Evolutionary conservation across 305 asterid species (phyloP).

Genomic region (Fraxinus platypoda): DNA sequence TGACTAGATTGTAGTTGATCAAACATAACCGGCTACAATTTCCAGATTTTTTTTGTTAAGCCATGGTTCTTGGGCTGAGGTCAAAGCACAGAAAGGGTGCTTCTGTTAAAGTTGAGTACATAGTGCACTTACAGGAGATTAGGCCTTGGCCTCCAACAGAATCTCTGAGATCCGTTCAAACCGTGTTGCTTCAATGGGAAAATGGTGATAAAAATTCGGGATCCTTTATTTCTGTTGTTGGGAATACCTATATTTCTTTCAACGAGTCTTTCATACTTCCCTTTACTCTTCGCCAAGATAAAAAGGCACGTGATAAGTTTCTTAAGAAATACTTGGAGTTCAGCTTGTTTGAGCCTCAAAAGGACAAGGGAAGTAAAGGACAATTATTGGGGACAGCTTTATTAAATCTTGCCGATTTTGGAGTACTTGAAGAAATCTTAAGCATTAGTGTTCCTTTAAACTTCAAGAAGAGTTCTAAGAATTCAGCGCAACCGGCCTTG

Average conservation of each 20-base stretch:
- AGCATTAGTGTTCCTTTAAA: slow-evolving; percentile 50
- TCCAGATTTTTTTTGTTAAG: slow-evolving; percentile 18
- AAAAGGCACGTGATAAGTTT: slow-evolving; percentile 45
- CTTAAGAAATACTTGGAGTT: slow-evolving; percentile 70
- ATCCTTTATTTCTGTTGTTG: slow-evolving; percentile 56
- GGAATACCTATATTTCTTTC: slow-evolving; percentile 56
- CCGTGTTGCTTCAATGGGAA: slow-evolving; percentile 80
- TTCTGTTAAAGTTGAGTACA: slow-evolving; percentile 48
- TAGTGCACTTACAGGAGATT: slow-evolving; percentile 58
- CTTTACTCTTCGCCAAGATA: slow-evolving; percentile 44
- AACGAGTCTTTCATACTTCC: slow-evolving; percentile 67
- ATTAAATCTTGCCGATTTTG: slow-evolving; percentile 73
- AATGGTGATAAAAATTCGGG: slow-evolving; percentile 63
- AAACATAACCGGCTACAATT: not conserved
- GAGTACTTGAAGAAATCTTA: slow-evolving; percentile 45
- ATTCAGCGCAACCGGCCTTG: slow-evolving; percentile 50
- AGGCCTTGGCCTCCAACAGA: slow-evolving; percentile 95
- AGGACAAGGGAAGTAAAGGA: slow-evolving; percentile 58
- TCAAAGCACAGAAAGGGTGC: slow-evolving; percentile 60
- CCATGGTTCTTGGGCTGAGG: slow-evolving; percentile 84
- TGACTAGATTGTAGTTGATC: slow-evolving; percentile 23
- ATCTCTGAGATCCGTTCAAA: slow-evolving; percentile 59
- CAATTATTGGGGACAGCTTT: slow-evolving; percentile 63
- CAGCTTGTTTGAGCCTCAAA: slow-evolving; percentile 66
- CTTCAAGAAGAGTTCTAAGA: slow-evolving; percentile 60